phyloP scores from a whole-genome alignment of 75 land plant genomes.

The Chamaecyparis obtusa region DNA sequence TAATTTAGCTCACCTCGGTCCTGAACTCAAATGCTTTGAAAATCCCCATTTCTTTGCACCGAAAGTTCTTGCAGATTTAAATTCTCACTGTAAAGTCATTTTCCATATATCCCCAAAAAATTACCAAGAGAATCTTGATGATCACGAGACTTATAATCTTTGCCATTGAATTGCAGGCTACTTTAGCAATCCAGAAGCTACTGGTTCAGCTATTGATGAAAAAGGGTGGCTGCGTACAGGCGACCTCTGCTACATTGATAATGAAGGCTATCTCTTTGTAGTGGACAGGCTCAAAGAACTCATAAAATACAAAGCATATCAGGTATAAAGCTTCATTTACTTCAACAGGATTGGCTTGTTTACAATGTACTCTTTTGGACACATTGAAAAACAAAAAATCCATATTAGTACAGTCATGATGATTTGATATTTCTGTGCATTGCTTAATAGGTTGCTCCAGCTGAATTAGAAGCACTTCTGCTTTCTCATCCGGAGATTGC shows the following conservation, averaged over 20 bases:
- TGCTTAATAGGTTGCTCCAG: slow-evolving; percentile 61
- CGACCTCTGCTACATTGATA: too few species aligned
- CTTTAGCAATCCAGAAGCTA: slow-evolving; percentile 59
- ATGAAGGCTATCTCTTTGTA: slow-evolving; percentile 39
- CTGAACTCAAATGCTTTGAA: too few species aligned
- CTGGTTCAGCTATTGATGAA: slow-evolving; percentile 13
- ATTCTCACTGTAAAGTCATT: too few species aligned
- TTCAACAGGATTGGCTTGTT: neutral
- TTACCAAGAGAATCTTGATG: neutral
- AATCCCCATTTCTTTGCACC: neutral
- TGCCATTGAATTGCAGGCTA: slow-evolving; percentile 40
- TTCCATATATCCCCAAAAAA: neutral
- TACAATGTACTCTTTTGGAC: neutral
- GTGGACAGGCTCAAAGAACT: slow-evolving; percentile 89
- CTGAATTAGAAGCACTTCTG: slow-evolving; percentile 25
- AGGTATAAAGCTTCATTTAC: slow-evolving; percentile 32
- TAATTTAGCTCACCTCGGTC: too few species aligned
- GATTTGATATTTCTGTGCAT: neutral
- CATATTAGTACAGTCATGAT: neutral
- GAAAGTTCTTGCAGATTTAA: neutral
- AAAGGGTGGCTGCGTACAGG: too few species aligned
- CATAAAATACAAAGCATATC: slow-evolving; percentile 91
- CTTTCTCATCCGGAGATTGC: slow-evolving; percentile 46
- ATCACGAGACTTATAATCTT: neutral
- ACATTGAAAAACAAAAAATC: neutral